Base-by-base conservation (phyloP, 768 basidiomycete species). In the Trametes coccinea region DNA sequence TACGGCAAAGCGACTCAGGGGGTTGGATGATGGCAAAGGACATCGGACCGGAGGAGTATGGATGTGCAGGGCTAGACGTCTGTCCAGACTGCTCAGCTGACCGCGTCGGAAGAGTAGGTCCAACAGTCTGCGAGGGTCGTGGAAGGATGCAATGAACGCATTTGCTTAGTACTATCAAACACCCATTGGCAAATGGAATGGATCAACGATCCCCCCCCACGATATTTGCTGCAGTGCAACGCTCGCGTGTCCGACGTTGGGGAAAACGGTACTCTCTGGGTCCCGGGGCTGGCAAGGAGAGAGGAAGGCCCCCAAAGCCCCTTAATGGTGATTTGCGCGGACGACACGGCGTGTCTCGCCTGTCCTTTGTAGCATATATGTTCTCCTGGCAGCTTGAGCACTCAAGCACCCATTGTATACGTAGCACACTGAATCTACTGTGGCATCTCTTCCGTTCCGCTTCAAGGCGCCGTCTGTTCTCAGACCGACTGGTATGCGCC, bases 401-500 rank as follows among this genome's bases (percentile, higher is more conserved):
- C 33, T 17, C 43, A 41, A 53, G n/a, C 48, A 51, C 51, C 47
- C 44, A 46, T 13, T 62, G 53, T 62, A 60, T 60, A 61, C 22
- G 51, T 59, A 62, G 56, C 41, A 50, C 37, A 41, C 47, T 50
- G 48, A 44, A 51, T 30, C 47, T 37, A 37, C 34, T n/a, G 50
- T 56, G 43, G 34, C 49, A 48, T 27, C 29, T 13, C 43, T 51
- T 29, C 17, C n/a, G n/a, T 47, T 45, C 30, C 34, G 49, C 13
- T 40, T 29, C 6, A 27, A 14, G 16, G 37, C 29, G 17, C 27
- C 6, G 41, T 11, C 0, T 16, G 22, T 14, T n/a, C 47, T 27
- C 70, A 77, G 34, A 74, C 73, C 14, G 69, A 59, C 55, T 76
- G 72, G 66, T 77, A 77, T 37, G 71, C 71, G 5, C 72, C 73